phyloP scores from a whole-genome alignment of 2,329 filamentous ascomycete genomes.

The Aspergillus proliferans region DNA sequence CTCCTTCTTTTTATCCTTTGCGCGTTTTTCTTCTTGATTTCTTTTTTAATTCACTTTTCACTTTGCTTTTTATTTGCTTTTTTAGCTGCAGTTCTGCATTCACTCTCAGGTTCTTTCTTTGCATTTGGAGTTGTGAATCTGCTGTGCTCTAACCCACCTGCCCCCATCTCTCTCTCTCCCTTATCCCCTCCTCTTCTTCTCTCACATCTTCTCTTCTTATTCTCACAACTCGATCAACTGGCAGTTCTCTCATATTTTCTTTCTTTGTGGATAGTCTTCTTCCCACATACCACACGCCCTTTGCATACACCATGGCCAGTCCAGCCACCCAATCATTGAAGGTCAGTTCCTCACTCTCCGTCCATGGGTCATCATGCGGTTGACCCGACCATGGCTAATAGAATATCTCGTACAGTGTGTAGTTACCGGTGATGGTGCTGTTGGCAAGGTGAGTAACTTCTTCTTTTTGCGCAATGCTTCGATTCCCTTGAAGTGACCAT shows the following conservation, averaged over 20 bases:
- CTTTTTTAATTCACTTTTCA: background rate
- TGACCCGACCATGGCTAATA: slow-evolving; percentile 29
- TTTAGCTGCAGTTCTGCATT: too few relatives aligned
- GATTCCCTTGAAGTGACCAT: slow-evolving; percentile 1
- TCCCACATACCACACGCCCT: slow-evolving; percentile 1
- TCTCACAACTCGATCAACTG: background rate
- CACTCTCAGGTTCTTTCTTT: too few relatives aligned
- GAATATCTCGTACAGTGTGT: slow-evolving; percentile 64
- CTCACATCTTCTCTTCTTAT: background rate
- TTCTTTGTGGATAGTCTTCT: background rate
- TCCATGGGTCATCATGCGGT: slow-evolving; percentile 6
- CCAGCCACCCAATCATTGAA: slow-evolving; percentile 86
- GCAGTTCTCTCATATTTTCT: background rate
- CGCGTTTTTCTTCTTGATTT: background rate
- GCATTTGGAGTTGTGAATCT: too few relatives aligned
- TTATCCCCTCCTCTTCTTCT: background rate
- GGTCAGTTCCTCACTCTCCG: slow-evolving; percentile 48
- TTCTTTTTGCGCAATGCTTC: slow-evolving; percentile 3
- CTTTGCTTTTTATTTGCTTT: background rate
- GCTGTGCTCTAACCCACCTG: background rate
- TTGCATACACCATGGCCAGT: slow-evolving; percentile 56
- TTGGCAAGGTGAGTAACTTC: slow-evolving; percentile 73
- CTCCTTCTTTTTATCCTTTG: slow-evolving; percentile 1
- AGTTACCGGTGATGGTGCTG: slow-evolving; percentile 97
- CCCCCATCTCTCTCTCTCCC: background rate